These are phyloP conservation scores for Kazachstania bromeliacearum DNA, from an alignment of 805 yeast species.

Conservation along the genomic window DNA sequence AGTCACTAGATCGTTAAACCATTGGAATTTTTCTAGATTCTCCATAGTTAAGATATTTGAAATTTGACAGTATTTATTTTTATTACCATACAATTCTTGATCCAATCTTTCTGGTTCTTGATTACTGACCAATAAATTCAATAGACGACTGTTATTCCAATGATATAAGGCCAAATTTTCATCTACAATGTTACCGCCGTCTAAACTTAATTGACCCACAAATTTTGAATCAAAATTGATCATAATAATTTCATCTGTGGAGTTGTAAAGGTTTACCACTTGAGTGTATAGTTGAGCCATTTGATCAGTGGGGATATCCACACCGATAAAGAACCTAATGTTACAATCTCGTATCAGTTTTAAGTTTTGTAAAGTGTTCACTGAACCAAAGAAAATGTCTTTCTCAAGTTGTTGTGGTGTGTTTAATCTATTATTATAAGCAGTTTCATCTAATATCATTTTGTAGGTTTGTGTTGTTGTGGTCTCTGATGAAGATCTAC, in stretches of 20 bases:
- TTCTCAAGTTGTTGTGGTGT: slow-evolving; percentile 35
- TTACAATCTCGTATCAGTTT: slow-evolving; percentile 32
- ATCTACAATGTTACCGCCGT: neutral
- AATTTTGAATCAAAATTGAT: slow-evolving; percentile 30
- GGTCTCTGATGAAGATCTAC: too few relatives aligned
- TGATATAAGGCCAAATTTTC: neutral
- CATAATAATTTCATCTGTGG: slow-evolving; percentile 26
- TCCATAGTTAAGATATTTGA: slow-evolving; percentile 10
- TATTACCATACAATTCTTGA: slow-evolving; percentile 1
- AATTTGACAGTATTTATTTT: slow-evolving; percentile 7
- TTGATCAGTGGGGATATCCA: slow-evolving; percentile 28
- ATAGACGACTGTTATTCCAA: slow-evolving; percentile 7
- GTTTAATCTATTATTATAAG: slow-evolving; percentile 4
- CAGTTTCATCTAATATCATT: slow-evolving; percentile 2
- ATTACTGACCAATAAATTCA: slow-evolving; percentile 1
- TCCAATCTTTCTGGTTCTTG: slow-evolving; percentile 2
- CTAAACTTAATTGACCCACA: neutral
- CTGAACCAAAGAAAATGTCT: slow-evolving; percentile 39
- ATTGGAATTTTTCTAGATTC: slow-evolving; percentile 15
- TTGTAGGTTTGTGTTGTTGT: neutral
- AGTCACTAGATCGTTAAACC: slow-evolving; percentile 24
- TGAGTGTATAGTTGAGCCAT: slow-evolving; percentile 20
- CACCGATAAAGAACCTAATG: slow-evolving; percentile 32
- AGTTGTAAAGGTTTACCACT: slow-evolving; percentile 3
- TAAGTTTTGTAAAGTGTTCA: slow-evolving; percentile 31